A percentile compares a stretch with the other conserved stretches of the same genome.
Conservation (phyloP, 192 early-diverging fungal species). For the Diversispora epigaea region DNA sequence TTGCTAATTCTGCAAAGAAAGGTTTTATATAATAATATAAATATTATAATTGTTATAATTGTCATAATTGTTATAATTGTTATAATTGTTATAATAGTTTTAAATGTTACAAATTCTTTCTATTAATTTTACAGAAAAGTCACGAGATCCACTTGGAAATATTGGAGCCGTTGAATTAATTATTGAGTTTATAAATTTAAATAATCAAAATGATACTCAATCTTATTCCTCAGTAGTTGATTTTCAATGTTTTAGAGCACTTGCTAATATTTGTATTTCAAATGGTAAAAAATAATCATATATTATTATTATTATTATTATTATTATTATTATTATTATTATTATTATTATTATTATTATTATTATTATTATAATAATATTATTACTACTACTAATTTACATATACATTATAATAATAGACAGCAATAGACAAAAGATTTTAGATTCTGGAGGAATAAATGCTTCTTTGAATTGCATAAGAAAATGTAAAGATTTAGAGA, state of each 20-base stretch:
- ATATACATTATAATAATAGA: conserved; percentile 36
- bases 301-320: not conserved
- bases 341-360: not conserved
- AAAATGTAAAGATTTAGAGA: conserved; percentile 34
- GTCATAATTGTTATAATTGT: not conserved
- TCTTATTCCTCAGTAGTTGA: conserved; percentile 33
- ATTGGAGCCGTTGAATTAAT: conserved; percentile 41
- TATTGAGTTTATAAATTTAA: conserved; percentile 38
- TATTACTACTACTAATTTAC: too few species aligned
- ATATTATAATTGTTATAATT: not conserved
- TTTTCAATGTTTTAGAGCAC: conserved; percentile 50
- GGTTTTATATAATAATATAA: not conserved
- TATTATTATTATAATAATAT: not conserved
- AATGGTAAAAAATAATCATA: conserved; percentile 44
- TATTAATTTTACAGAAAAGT: conserved; percentile 24
- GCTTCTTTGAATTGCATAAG: conserved; percentile 36
- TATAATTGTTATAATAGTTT: not conserved
- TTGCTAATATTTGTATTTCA: conserved; percentile 57
- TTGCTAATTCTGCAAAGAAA: not conserved
- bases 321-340: not conserved
- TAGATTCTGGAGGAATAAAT: conserved; percentile 39
- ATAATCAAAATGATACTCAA: conserved; percentile 14
- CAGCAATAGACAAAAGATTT: conserved; percentile 45
- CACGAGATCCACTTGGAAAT: conserved; percentile 48
- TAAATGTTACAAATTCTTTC: not conserved